These are phyloP conservation scores for Coniosporium apollinis DNA, from an alignment of 495 filamentous ascomycete species.

Conservation along the genomic window DNA sequence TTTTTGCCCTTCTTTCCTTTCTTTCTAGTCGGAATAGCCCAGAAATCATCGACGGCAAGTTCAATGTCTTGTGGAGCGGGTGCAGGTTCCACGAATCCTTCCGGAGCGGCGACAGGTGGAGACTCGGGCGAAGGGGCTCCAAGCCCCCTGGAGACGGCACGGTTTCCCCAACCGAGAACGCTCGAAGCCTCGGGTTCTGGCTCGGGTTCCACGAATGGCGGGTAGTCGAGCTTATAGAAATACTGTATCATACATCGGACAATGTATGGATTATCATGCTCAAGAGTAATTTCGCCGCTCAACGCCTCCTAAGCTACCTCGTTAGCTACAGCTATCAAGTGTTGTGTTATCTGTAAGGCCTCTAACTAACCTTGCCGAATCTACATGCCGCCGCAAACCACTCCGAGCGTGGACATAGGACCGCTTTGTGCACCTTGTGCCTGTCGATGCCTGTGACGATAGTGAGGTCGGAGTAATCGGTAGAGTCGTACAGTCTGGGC, in stretches of 20 bases:
- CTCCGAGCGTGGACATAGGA: constrained; percentile 3
- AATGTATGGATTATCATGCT: constrained; percentile 2
- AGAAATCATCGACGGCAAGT: too few species aligned
- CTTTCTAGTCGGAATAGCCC: too few species aligned
- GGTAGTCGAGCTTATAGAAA: constrained; percentile 7
- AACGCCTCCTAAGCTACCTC: not conserved
- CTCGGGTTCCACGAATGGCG: too few species aligned
- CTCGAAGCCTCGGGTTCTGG: not conserved
- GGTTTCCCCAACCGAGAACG: not conserved
- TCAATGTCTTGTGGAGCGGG: not conserved
- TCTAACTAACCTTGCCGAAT: not conserved
- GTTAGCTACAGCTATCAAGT: not conserved
- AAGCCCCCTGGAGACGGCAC: not conserved
- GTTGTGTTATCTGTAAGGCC: not conserved
- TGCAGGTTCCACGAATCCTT: not conserved
- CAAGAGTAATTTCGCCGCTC: not conserved
- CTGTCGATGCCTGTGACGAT: constrained; percentile 1
- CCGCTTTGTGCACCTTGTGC: constrained; percentile 4
- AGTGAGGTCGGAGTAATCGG: constrained; percentile 2
- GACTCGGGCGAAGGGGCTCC: not conserved
- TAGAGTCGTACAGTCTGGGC: not conserved
- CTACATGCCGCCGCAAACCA: constrained; percentile 2
- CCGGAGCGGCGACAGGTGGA: not conserved
- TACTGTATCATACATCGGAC: constrained; percentile 4
- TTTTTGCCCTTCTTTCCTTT: too few species aligned